phyloP scores from a whole-genome alignment of 495 filamentous ascomycete genomes.

The Ascodesmis nigricans region DNA sequence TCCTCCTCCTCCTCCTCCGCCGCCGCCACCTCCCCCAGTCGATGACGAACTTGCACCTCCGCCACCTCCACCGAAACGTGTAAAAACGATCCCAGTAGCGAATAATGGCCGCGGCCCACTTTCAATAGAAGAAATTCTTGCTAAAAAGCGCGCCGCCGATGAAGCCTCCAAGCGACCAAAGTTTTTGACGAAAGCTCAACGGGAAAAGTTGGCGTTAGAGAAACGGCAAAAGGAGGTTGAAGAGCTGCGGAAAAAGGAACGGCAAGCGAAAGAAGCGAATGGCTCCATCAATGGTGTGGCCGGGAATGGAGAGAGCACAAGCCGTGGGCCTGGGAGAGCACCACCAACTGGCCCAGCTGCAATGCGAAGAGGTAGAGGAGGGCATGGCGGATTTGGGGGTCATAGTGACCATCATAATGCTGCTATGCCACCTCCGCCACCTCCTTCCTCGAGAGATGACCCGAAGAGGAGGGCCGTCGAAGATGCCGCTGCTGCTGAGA shows the following conservation, averaged over 20 bases:
- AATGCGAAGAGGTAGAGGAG: slow-evolving; percentile 10
- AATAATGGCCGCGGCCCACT: slow-evolving; percentile 31
- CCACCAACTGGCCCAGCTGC: slow-evolving; percentile 21
- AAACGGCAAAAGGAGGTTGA: slow-evolving; percentile 70
- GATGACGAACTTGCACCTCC: slow-evolving; percentile 21
- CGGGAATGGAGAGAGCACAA: slow-evolving; percentile 3
- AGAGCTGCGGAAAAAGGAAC: slow-evolving; percentile 34
- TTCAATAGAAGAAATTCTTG: slow-evolving; percentile 55
- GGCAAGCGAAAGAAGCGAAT: slow-evolving; percentile 13
- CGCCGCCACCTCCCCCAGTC: slow-evolving; percentile 37
- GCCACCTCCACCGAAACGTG: slow-evolving; percentile 19
- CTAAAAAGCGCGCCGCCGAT: slow-evolving; percentile 59
- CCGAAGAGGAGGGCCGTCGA: slow-evolving; percentile 40
- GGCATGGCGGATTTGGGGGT: slow-evolving; percentile 4
- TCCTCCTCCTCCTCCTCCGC: slow-evolving; percentile 34
- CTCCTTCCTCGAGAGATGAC: slow-evolving; percentile 16
- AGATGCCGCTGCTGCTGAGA: slow-evolving; percentile 53
- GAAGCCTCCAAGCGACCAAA: slow-evolving; percentile 67
- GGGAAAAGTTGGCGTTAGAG: slow-evolving; percentile 67
- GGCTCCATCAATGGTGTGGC: slow-evolving; percentile 6
- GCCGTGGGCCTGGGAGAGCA: neutral
- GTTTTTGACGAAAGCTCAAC: slow-evolving; percentile 74
- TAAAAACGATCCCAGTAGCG: slow-evolving; percentile 7
- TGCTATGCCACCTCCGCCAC: slow-evolving; percentile 10
- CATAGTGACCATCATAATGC: slow-evolving; percentile 9